Base-by-base conservation (phyloP, 2,329 filamentous ascomycete genomes). In the Bisporella sp. region DNA sequence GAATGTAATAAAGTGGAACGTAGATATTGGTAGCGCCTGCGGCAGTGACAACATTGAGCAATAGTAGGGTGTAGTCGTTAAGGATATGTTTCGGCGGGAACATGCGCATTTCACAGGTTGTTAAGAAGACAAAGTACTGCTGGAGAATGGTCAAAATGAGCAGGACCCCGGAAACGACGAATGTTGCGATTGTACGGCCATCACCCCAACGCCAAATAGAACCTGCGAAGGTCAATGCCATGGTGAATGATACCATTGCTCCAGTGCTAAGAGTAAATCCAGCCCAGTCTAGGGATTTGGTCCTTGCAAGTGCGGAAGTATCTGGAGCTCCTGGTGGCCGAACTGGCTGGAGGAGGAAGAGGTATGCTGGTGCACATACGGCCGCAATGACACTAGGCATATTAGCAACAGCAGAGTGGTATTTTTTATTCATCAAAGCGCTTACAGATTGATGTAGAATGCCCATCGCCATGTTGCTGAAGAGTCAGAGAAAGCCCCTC, bases 21-120 rank as follows among this genome's bases (percentile, higher is more conserved):
- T 81, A 80, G 48, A 79, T 67, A 4, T 71, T 51, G 37, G 83
- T 69, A 7, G 70, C 65, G 4, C 69, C 64, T 29, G 64, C 31
- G 5, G 81, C 66, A 59, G 76, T 82, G 1, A 69, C 70, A 46
- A 67, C 43, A 8, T 44, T 13, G 1, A 49, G 41, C 2, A 56
- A 21, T 3, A 53, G 13, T n/a, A 47, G 29, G 5, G 48, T 50
- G 11, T 39, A 29, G 11, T n/a, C 11, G 12, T 40, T 47, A 1
- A 51, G 40, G n/a, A 56, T 28, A 11, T 51, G 31, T 4, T 11
- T 29, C n/a, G 8, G 35, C 21, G 48, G 46, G 13, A 47, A 54
- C 4, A 53, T 13, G 7, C 51, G 48, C 32, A 31, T 21, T 5
- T 48, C 46, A 11, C n/a, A n/a, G 2, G 49, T 54, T 2, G 51